Evolutionary conservation across 2,329 filamentous ascomycete genomes (phyloP).

Genomic region (Macroventuria anomochaeta): DNA sequence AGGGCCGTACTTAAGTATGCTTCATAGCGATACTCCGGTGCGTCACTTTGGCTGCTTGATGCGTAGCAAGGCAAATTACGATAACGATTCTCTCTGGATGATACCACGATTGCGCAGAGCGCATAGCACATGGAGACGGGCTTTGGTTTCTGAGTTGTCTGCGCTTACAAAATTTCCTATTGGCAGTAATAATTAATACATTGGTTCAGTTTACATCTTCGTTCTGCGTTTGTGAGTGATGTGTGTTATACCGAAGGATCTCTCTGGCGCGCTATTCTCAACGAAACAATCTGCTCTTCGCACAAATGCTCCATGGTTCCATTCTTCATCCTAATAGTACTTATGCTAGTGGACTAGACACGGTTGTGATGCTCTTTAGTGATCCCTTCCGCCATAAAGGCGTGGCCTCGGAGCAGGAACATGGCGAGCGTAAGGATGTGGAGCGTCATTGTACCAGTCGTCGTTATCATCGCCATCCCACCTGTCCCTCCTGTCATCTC

Average conservation of each 20-base stretch:
- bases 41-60: constrained; percentile 12
- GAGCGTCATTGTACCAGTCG: not conserved
- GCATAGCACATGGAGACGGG: constrained; percentile 13
- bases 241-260: too few relatives aligned
- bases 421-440: too few relatives aligned
- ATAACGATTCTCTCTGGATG: constrained; percentile 39
- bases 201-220: not conserved
- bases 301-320: too few relatives aligned
- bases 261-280: too few relatives aligned
- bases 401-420: too few relatives aligned
- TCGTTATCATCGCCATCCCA: too few relatives aligned
- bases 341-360: too few relatives aligned
- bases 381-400: too few relatives aligned
- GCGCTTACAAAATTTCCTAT: constrained; percentile 6
- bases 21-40: constrained; percentile 14
- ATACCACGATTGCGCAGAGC: constrained; percentile 40
- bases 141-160: not conserved
- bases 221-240: not conserved
- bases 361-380: too few relatives aligned
- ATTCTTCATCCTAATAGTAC: too few relatives aligned
- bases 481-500: too few relatives aligned
- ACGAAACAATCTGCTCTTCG: too few relatives aligned
- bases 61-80: constrained; percentile 15
- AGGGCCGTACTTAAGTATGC: constrained; percentile 41
- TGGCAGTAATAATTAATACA: constrained; percentile 34